Conservation (phyloP, 2,329 filamentous ascomycete genomes). For the Sporothrix pallida region DNA sequence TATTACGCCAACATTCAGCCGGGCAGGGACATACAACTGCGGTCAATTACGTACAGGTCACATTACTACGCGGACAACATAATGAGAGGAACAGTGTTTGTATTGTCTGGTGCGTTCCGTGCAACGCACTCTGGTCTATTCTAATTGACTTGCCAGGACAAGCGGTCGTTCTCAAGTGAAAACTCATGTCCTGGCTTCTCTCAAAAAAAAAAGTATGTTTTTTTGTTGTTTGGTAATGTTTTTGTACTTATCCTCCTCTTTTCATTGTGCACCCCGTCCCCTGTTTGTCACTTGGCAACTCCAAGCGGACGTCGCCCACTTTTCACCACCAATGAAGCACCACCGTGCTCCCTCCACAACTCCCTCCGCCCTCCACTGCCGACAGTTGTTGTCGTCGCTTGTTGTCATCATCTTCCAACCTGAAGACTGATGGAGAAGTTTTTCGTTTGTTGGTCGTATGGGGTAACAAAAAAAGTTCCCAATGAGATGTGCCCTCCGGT, state of each 20-base stretch:
- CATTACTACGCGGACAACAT: not conserved
- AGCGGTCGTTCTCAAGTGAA: no score
- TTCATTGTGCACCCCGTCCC: not conserved
- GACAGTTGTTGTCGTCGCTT: no score
- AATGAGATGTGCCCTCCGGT: no score
- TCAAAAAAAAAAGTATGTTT: no score
- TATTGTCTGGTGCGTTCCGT: not conserved
- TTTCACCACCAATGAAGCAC: not conserved
- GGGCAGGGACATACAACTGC: not conserved
- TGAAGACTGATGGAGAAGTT: no score
- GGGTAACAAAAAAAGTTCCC: no score
- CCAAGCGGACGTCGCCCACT: not conserved
- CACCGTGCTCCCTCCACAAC: no score
- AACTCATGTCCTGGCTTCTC: not conserved
- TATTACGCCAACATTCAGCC: not conserved
- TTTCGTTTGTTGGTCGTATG: no score
- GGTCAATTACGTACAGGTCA: no score
- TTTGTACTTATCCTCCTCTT: slow-evolving; percentile 4
- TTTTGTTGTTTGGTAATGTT: slow-evolving; percentile 2
- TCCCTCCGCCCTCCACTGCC: no score
- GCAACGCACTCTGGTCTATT: not conserved
- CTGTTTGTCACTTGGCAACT: not conserved
- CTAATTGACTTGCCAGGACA: not conserved
- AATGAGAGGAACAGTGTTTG: slow-evolving; percentile 15
- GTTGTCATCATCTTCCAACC: no score